These are phyloP conservation scores for Penicillium antarcticum DNA, from an alignment of 495 filamentous ascomycete genomes.

Conservation along the genomic window DNA sequence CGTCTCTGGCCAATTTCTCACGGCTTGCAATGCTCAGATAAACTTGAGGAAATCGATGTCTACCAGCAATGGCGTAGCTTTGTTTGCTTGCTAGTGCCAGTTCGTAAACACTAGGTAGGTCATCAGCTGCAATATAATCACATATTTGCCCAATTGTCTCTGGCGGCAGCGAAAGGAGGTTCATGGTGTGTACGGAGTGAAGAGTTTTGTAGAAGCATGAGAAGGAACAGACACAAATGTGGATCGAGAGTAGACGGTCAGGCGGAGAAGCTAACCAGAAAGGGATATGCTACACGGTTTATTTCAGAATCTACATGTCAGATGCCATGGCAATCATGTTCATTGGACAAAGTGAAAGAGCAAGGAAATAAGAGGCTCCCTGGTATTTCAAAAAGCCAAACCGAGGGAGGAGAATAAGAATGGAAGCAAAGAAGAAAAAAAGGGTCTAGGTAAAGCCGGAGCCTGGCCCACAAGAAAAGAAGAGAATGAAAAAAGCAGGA, in stretches of 20 bases:
- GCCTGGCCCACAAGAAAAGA: slow-evolving; percentile 24
- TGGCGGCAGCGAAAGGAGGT: too few species aligned
- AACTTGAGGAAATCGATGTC: too few species aligned
- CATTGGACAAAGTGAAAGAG: slow-evolving; percentile 21
- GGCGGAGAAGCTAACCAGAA: not conserved
- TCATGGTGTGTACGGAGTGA: too few species aligned
- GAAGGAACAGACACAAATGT: not conserved
- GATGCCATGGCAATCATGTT: slow-evolving; percentile 41
- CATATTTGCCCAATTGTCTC: too few species aligned
- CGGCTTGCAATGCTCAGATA: too few species aligned
- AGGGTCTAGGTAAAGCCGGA: slow-evolving; percentile 23
- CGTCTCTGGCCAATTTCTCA: too few species aligned
- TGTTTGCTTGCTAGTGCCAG: too few species aligned
- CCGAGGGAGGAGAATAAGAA: slow-evolving; percentile 8
- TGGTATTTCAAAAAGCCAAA: slow-evolving; percentile 3
- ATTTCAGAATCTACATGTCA: slow-evolving; percentile 23
- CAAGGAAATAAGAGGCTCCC: slow-evolving; percentile 13
- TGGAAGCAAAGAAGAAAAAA: slow-evolving; percentile 13
- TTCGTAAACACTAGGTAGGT: too few species aligned
- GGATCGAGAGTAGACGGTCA: not conserved
- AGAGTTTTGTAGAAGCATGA: too few species aligned
- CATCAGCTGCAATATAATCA: too few species aligned
- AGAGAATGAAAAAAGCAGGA: slow-evolving; percentile 6
- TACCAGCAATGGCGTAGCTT: too few species aligned
- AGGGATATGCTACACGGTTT: slow-evolving; percentile 13